Percentiles rank a stretch among this genome's conserved stretches.
Conservation (phyloP, 2,329 filamentous ascomycete genomes). For the Trichoderma koningii region DNA sequence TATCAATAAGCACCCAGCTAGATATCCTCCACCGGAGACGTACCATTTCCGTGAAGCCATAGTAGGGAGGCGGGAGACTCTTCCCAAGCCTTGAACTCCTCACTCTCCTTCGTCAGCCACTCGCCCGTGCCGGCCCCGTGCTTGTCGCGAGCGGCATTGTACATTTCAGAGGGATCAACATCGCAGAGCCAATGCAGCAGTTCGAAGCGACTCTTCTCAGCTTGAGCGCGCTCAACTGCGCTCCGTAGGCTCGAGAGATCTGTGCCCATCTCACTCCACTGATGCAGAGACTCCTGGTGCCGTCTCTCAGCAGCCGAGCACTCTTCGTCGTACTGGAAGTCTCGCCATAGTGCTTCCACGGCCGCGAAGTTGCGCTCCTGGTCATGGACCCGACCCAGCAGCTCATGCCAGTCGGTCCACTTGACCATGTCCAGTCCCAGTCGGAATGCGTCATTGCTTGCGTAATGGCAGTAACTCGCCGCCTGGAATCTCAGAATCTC, state of each 20-base stretch:
- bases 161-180: not conserved
- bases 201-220: not conserved
- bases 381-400: not conserved
- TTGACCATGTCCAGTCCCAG: not conserved
- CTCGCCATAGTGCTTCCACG: not conserved
- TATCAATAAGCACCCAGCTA: too few relatives aligned
- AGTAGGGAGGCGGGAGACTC: not conserved
- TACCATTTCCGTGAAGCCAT: conserved; percentile 15
- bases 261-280: too few relatives aligned
- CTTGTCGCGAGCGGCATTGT: not conserved
- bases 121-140: not conserved
- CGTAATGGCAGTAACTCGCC: not conserved
- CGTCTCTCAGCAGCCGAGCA: not conserved
- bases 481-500: not conserved
- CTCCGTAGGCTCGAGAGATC: not conserved
- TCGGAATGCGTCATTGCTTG: not conserved
- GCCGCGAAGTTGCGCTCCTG: not conserved
- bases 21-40: not conserved
- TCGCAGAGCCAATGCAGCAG: not conserved
- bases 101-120: not conserved
- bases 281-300: not conserved
- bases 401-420: not conserved
- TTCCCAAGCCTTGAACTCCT: not conserved
- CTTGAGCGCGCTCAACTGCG: not conserved
- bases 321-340: not conserved